A percentile compares a stretch with the other conserved stretches of the same genome.
phyloP scores from a whole-genome alignment of 2,329 filamentous ascomycete species.

The Colletotrichum godetiae region DNA sequence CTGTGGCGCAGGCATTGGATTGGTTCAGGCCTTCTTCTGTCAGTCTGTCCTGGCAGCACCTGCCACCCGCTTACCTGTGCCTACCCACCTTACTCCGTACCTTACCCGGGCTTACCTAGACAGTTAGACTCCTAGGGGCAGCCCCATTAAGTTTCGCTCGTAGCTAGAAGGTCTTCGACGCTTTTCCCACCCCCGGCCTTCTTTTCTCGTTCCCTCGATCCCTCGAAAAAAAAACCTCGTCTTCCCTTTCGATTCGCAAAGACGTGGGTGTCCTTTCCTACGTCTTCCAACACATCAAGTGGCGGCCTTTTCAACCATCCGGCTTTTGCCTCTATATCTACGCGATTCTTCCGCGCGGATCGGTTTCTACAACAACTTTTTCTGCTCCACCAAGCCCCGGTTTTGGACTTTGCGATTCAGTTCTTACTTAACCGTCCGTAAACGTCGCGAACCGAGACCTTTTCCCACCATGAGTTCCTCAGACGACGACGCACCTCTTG shows the following conservation, averaged over 20 bases:
- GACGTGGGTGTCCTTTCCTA: slow-evolving; percentile 29
- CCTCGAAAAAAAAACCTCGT: slow-evolving; percentile 23
- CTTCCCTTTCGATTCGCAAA: slow-evolving; percentile 18
- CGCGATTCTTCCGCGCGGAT: slow-evolving; percentile 32
- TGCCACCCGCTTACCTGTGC: not conserved
- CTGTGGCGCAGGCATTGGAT: slow-evolving; percentile 1
- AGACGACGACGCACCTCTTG: slow-evolving; percentile 86
- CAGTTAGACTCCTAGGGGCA: slow-evolving; percentile 5
- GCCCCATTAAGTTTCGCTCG: slow-evolving; percentile 25
- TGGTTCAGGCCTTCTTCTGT: not conserved
- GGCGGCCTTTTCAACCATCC: slow-evolving; percentile 26
- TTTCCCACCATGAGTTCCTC: slow-evolving; percentile 57
- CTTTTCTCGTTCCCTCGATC: slow-evolving; percentile 28
- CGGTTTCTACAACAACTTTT: slow-evolving; percentile 35
- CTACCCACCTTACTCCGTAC: not conserved
- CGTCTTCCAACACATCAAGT: slow-evolving; percentile 19
- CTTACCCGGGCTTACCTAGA: not conserved
- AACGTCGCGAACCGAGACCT: slow-evolving; percentile 32
- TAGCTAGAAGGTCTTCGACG: slow-evolving; percentile 21
- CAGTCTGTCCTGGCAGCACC: not conserved
- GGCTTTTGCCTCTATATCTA: slow-evolving; percentile 34
- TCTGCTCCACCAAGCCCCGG: slow-evolving; percentile 34
- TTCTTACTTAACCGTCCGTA: slow-evolving; percentile 31
- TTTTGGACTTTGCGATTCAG: slow-evolving; percentile 36
- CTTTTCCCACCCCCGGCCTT: slow-evolving; percentile 19